Percentiles rank a stretch among this genome's conserved stretches.
phyloP scores from a whole-genome alignment of 768 basidiomycete genomes.

The Lentinus tigrinus region DNA sequence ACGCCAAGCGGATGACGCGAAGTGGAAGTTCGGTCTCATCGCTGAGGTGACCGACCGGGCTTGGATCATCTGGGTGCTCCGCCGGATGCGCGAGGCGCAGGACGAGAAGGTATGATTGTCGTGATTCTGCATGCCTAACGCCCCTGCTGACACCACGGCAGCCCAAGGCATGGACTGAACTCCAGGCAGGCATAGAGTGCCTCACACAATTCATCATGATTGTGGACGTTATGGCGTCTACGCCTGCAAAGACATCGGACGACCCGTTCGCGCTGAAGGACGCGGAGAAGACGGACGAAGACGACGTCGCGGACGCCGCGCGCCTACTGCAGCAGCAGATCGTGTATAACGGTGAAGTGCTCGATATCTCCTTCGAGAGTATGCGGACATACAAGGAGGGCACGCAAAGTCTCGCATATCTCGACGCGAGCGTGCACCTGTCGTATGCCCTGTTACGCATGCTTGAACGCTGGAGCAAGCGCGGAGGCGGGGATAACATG shows the following conservation, averaged over 20 bases:
- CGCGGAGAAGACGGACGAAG: constrained; percentile 3
- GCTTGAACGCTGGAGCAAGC: constrained; percentile 87
- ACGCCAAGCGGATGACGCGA: constrained; percentile 36
- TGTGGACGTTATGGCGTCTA: constrained; percentile 78
- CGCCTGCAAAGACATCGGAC: constrained; percentile 30
- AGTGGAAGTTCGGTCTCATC: constrained; percentile 71
- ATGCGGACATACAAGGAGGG: constrained; percentile 78
- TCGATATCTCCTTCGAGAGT: constrained; percentile 83
- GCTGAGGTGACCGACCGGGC: constrained; percentile 83
- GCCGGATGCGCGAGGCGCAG: constrained; percentile 82
- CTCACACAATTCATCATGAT: constrained; percentile 89
- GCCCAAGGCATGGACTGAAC: constrained; percentile 93
- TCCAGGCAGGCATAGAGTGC: constrained; percentile 93
- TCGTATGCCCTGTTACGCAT: constrained; percentile 83
- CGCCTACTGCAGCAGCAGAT: constrained; percentile 84
- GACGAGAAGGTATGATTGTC: constrained; percentile 76
- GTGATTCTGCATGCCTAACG: background rate
- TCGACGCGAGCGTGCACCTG: constrained; percentile 83
- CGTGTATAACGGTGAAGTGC: constrained; percentile 92
- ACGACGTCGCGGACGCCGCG: constrained; percentile 66
- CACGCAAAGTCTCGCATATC: constrained; percentile 75
- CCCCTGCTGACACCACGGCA: constrained; percentile 29
- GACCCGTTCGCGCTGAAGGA: constrained; percentile 11
- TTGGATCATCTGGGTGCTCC: constrained; percentile 90
- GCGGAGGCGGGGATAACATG: constrained; percentile 58